phyloP scores from a whole-genome alignment of 2,329 filamentous ascomycete species.

The Colletotrichum sp. region DNA sequence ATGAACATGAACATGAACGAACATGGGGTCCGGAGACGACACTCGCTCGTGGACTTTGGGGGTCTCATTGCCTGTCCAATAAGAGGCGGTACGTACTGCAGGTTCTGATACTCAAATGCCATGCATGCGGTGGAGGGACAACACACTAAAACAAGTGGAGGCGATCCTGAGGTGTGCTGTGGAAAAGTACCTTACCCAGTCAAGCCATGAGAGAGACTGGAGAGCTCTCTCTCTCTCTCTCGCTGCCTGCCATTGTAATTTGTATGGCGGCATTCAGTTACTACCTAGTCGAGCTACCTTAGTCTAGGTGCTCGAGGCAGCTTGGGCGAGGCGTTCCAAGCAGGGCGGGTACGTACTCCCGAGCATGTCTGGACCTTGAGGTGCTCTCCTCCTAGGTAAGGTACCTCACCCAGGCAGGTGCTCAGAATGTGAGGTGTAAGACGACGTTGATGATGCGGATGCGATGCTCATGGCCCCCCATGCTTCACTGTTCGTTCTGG shows the following conservation, averaged over 20 bases:
- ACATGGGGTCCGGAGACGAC: not conserved
- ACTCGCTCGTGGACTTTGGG: not conserved
- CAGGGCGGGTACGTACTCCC: not conserved
- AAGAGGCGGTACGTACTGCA: not conserved
- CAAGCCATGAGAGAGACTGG: not conserved
- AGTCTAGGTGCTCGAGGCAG: not conserved
- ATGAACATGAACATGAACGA: not conserved
- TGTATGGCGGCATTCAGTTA: not conserved
- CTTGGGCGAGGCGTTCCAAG: not conserved
- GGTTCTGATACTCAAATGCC: not conserved
- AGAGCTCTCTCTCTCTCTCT: not conserved
- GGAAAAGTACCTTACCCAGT: not conserved
- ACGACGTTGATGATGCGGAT: not conserved
- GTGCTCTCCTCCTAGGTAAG: not conserved
- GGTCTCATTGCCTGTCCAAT: not conserved
- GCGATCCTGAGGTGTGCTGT: not conserved
- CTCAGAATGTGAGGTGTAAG: not conserved
- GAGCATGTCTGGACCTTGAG: not conserved
- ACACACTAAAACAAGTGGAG: slow-evolving; percentile 11
- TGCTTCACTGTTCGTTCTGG: not conserved
- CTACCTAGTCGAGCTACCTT: no score
- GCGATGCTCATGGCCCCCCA: not conserved
- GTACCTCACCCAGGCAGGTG: not conserved
- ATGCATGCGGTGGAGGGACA: slow-evolving; percentile 14
- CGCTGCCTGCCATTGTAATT: not conserved